Percentiles rank a stretch among this genome's conserved stretches.
These are phyloP conservation scores for Lactarius akahatsu DNA, from an alignment of 768 basidiomycete species.

Conservation along the genomic window DNA sequence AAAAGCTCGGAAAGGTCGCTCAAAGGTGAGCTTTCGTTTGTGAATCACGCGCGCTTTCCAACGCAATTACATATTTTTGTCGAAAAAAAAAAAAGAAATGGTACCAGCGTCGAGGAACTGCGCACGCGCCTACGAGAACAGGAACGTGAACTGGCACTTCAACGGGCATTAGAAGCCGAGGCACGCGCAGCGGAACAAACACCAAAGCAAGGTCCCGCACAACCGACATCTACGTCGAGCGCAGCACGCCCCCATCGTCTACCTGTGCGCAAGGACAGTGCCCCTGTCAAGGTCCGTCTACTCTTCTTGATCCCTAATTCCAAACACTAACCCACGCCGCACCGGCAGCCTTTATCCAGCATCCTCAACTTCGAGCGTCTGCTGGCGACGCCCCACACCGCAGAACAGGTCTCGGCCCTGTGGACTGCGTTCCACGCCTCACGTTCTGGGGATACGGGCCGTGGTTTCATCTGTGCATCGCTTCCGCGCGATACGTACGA, in stretches of 20 bases:
- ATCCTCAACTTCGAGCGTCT: slow-evolving; percentile 78
- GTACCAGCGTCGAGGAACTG: slow-evolving; percentile 22
- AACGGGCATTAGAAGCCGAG: slow-evolving; percentile 28
- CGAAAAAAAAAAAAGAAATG: slow-evolving; percentile 13
- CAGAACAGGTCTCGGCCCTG: slow-evolving; percentile 71
- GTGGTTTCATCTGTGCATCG: slow-evolving; percentile 82
- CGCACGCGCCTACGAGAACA: slow-evolving; percentile 14
- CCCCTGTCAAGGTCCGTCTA: slow-evolving; percentile 59
- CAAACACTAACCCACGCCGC: slow-evolving; percentile 10
- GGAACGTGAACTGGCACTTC: slow-evolving; percentile 17
- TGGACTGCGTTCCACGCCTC: slow-evolving; percentile 91
- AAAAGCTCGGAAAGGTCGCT: slow-evolving; percentile 64
- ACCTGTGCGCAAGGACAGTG: slow-evolving; percentile 55
- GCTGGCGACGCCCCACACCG: slow-evolving; percentile 62
- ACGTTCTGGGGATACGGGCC: slow-evolving; percentile 74
- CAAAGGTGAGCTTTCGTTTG: slow-evolving; percentile 52
- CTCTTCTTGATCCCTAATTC: slow-evolving; percentile 4
- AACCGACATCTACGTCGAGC: slow-evolving; percentile 23
- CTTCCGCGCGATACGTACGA: slow-evolving; percentile 72
- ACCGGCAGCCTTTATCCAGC: slow-evolving; percentile 67
- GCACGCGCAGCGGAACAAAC: slow-evolving; percentile 18
- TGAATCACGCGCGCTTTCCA: slow-evolving; percentile 19
- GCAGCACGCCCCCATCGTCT: slow-evolving; percentile 19
- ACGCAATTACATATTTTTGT: neutral
- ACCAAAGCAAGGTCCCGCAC: neutral